Evolutionary conservation across 306 rosid genomes (phyloP), one percentile per base, ranked within the genome.

Genomic region (Cicer yamashitae): DNA sequence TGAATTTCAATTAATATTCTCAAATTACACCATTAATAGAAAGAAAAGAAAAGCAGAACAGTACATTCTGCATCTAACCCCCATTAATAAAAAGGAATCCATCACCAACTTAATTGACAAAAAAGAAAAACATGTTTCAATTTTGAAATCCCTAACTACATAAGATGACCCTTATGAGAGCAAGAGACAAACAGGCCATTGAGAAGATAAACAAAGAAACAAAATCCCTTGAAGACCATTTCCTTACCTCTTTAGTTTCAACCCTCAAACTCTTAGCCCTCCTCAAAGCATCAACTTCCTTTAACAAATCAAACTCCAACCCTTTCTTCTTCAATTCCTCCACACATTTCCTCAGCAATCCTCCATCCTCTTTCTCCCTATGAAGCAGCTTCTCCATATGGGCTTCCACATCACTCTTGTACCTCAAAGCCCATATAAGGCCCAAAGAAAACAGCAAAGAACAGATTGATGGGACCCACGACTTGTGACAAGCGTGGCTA

Each of bases 281-380:
- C 13, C 99, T 81, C 2, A 96, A 84, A 10, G 99, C 99, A 79
- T 96, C 99, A 1, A 96, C 99, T 71, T 96, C 99, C 77, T 89
- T 92, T 60, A 92, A 68, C 96, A 96, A 34, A 84, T 96, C 99
- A 75, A 96, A 96, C 56, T 90, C 97, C 60, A 90, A 13, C 2
- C 99, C 99, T 41, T 96, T 96, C 80, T 88, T 90, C 88, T 88
- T 96, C 86, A 96, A 43, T 39, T 92, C 98, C 68, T 89, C 98
- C 0, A 87, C 91, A 45, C 98, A 96, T 83, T 91, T 90, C 4
- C 79, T 84, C 78, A 96, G 7, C 13, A 96, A 77, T 47, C 79
- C 83, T 8, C 78, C 59, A 48, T 96, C 99, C 74, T 90, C 98
- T 60, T 92, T 96, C 89, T 96, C 99, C 65, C 99, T 81, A 64